Base-by-base conservation (phyloP, 129 eudicot genomes). In the Artemisia tridentata region DNA sequence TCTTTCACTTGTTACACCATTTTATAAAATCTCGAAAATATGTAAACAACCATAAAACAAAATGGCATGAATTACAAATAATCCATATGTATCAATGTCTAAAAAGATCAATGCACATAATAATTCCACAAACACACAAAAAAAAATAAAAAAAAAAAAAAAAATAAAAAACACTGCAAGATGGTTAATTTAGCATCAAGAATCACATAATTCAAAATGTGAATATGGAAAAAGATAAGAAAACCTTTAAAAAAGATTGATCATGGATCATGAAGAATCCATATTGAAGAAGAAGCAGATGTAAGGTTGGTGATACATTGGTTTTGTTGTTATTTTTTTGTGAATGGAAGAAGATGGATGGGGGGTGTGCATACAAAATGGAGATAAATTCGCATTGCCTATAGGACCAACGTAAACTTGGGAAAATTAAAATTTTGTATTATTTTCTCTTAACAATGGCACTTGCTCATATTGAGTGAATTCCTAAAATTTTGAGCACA, bases 381-480 rank as follows among this genome's bases (percentile, higher is more conserved):
- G 91, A 83, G 83, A 79, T 73, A 85, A 85, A 84, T 75, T 76
- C 85, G 85, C 86, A 75, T 70, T 65, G 76, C 59, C 83, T 59
- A 59, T 76, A 65, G 77, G 71, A 74, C 78, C 81, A 76, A 83
- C 83, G 82, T 79, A 81, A 81, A 65, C 82, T 74, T 62, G 67
- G 85, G 83, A 51, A 55, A 70, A 14, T 50, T 60, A 23, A 48
- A 21, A 47, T 72, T 34, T 38, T 38, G 45, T 7, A 38, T 38
- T 7, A 38, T 38, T 5, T 38, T 38, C 45, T 38, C 45, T 38
- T 38, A 38, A 38, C 45, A 38, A 5, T 38, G 45, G 45, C 1
- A 38, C 2, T 38, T 7, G 45, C 45, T 8, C 45, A 38, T 38
- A 7, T 38, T 38, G 45, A 38, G 60, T 7, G n/a, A 17, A 13